Percentiles rank a stretch among this genome's conserved stretches.
phyloP scores from a whole-genome alignment of 2,329 filamentous ascomycete species.

The Kalaharituber pfeilii region DNA sequence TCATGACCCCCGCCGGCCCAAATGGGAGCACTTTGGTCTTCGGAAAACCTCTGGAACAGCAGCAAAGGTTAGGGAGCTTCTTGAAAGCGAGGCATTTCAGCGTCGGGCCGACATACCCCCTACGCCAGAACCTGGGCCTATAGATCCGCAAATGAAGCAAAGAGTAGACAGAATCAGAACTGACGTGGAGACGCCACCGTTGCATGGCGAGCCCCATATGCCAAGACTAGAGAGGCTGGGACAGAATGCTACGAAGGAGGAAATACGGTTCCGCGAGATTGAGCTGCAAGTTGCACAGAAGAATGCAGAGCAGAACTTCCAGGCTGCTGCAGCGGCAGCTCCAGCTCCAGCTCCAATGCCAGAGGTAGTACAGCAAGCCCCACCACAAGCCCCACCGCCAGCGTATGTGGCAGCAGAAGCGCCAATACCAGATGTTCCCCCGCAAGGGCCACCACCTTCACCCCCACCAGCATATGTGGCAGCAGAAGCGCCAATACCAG shows the following conservation, averaged over 20 bases:
- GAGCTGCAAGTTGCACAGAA: slow-evolving; percentile 5
- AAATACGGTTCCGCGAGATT: slow-evolving; percentile 4
- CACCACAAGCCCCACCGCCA: too few species aligned
- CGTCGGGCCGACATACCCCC: not conserved
- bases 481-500: too few species aligned
- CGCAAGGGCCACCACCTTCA: too few species aligned
- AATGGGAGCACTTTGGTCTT: slow-evolving; percentile 41
- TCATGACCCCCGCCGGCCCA: slow-evolving; percentile 31
- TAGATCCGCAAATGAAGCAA: not conserved
- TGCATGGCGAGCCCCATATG: not conserved
- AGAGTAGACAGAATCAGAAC: not conserved
- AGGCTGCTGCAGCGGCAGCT: not conserved
- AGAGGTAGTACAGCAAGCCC: too few species aligned
- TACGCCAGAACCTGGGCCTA: slow-evolving; percentile 6
- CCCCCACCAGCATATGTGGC: too few species aligned
- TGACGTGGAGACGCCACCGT: not conserved
- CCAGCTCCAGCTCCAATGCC: not conserved
- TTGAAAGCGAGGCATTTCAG: slow-evolving; percentile 31
- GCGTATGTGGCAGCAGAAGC: too few species aligned
- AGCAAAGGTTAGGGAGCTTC: slow-evolving; percentile 40
- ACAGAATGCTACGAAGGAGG: slow-evolving; percentile 4
- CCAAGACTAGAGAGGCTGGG: not conserved
- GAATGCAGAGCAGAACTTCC: not conserved
- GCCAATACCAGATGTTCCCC: too few species aligned
- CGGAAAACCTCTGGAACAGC: slow-evolving; percentile 35